Base-by-base conservation (phyloP, 73 alveolate genomes). In the Strombidium stylifer region DNA sequence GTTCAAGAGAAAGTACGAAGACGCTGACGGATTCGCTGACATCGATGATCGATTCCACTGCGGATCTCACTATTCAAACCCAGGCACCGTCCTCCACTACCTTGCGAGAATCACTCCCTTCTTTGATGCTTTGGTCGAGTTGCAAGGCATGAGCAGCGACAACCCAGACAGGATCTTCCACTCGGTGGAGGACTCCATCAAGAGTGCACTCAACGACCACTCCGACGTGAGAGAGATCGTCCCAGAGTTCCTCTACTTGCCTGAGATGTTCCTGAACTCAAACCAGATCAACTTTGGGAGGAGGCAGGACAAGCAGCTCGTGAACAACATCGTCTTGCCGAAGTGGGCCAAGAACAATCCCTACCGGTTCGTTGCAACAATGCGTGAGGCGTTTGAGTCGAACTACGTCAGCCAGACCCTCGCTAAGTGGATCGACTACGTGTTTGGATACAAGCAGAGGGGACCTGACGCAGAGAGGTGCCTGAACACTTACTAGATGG, bases 1-100 rank as follows among this genome's bases (percentile, higher is more conserved):
- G 51, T 67, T 65, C 64, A 72, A 47, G 72, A 51, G 78, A 45
- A 58, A 57, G 50, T 81, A 49, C 28, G 76, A 53, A 0, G 79
- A 64, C 28, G 28, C 54, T 11, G 85, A 53, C 51, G 37, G 69
- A 18, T 54, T 72, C 48, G 81, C 54, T 36, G 16, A 89, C 81
- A n/a, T 71, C 81, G 27, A 73, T 41, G 88, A 75, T 32, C 55
- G 42, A 32, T 95, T 83, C 77, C 98, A 93, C 75, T 93, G 85
- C 60, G 99, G 99, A 1, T 81, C 97, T 14, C 98, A 95, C 66
- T 95, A 93, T 71, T 81, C 96, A 6, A 89, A 91, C 74, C 98
- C 98, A 16, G 97, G 95, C 23, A 93, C 91, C 34, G 97, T 94
- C 10, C 74, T 93, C 23, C 82, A 90, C 74, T 95, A 73, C 67